phyloP scores from a whole-genome alignment of 139 green algal genomes.

The Coelastrella sp. region DNA sequence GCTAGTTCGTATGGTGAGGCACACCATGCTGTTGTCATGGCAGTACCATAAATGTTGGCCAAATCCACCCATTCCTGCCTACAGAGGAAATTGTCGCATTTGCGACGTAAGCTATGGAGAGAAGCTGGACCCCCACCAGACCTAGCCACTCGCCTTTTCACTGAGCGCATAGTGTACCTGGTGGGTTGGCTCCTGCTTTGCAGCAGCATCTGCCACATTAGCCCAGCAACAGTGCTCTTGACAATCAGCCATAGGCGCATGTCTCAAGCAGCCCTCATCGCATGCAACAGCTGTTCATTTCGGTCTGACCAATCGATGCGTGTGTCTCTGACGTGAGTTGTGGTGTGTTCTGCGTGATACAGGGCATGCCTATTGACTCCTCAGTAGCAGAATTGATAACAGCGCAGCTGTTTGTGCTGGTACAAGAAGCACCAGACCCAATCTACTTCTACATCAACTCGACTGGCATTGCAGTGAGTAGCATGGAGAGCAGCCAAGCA shows the following conservation, averaged over 20 bases:
- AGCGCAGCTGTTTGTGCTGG: slow-evolving; percentile 69
- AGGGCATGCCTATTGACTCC: slow-evolving; percentile 74
- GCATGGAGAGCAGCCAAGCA: neutral
- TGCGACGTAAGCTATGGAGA: slow-evolving; percentile 70
- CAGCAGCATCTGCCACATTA: neutral
- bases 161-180: slow-evolving; percentile 98
- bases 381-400: slow-evolving; percentile 70
- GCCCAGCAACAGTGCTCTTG: neutral
- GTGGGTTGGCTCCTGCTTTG: slow-evolving; percentile 59
- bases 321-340: neutral
- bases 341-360: neutral
- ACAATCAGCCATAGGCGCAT: no score
- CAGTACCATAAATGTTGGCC: neutral
- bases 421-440: slow-evolving; percentile 80
- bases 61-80: no score
- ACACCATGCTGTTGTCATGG: neutral
- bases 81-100: slow-evolving; percentile 63
- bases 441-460: slow-evolving; percentile 99
- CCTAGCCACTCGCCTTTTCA: slow-evolving; percentile 97
- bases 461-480: slow-evolving; percentile 87
- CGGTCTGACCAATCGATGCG: neutral
- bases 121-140: slow-evolving; percentile 89
- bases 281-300: neutral
- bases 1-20: no score
- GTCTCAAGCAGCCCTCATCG: neutral